Evolutionary conservation across 108 stramenopile species (phyloP).

Genomic region (Schizochytrium sp.): DNA sequence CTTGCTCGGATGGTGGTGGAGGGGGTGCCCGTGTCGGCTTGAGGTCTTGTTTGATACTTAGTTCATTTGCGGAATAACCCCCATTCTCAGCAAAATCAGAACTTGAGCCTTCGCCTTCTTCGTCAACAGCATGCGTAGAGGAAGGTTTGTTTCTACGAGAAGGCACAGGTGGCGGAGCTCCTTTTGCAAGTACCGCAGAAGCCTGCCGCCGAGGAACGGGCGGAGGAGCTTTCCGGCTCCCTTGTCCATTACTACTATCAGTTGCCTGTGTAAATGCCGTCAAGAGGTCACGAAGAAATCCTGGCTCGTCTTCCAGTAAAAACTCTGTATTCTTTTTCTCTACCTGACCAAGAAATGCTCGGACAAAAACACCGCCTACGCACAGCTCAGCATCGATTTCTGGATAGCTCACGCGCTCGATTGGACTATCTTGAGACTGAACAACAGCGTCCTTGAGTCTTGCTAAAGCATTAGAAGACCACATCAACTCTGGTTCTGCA

Average conservation of each 20-base stretch:
- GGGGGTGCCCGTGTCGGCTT: background rate
- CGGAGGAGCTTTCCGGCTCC: background rate
- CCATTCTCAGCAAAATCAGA: too few relatives aligned
- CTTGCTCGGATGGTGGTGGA: background rate
- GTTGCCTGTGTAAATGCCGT: background rate
- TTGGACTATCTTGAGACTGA: background rate
- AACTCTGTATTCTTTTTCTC: background rate
- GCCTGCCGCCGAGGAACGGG: conserved; percentile 1
- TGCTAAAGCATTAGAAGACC: background rate
- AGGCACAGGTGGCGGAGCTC: background rate
- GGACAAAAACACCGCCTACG: conserved; percentile 8
- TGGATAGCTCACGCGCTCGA: conserved; percentile 1
- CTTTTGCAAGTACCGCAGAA: background rate
- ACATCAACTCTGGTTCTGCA: conserved; percentile 1
- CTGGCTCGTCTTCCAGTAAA: background rate
- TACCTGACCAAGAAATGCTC: background rate
- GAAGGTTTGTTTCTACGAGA: background rate
- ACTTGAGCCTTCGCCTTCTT: too few relatives aligned
- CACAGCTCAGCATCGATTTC: background rate
- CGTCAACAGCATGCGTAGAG: background rate
- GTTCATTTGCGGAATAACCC: too few relatives aligned
- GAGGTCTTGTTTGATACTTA: background rate
- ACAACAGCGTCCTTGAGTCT: background rate
- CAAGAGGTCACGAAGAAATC: background rate
- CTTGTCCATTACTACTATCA: background rate